Evolutionary conservation across 148 eudicot species (phyloP).

Genomic region (Dysphania ambrosioides): DNA sequence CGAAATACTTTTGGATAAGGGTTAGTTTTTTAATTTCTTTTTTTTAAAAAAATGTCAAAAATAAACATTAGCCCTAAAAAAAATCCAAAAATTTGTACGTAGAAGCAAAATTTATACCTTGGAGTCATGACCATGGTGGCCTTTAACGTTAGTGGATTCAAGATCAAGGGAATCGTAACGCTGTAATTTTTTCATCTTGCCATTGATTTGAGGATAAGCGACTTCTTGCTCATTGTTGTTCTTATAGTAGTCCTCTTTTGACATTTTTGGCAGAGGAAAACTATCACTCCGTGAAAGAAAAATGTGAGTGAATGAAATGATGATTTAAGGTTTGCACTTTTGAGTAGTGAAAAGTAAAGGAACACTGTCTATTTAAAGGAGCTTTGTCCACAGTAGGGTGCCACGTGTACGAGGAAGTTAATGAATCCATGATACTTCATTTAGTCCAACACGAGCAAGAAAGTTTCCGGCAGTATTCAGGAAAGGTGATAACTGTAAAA

Average conservation of each 20-base stretch:
- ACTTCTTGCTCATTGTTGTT: neutral
- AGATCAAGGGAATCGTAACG: slow-evolving; percentile 42
- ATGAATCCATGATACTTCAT: too few relatives aligned
- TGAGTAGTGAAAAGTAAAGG: neutral
- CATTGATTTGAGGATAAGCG: neutral
- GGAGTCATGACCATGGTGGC: slow-evolving; percentile 21
- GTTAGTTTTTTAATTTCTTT: too few relatives aligned
- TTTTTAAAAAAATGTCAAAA: too few relatives aligned
- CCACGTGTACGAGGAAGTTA: neutral
- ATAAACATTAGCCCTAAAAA: too few relatives aligned
- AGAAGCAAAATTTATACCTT: neutral
- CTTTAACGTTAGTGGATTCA: slow-evolving; percentile 32
- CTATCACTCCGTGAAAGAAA: neutral
- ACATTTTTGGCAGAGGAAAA: neutral
- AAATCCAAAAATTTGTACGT: neutral
- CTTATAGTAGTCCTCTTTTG: neutral
- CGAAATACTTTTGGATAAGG: too few relatives aligned
- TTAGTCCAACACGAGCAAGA: neutral
- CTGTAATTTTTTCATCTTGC: slow-evolving; percentile 16
- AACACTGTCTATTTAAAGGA: too few relatives aligned
- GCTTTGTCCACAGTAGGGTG: neutral
- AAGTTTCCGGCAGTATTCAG: neutral
- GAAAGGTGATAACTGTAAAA: neutral
- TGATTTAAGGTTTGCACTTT: neutral
- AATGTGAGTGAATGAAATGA: neutral